These are phyloP conservation scores for Periconia sp. DNA, from an alignment of 2,329 filamentous ascomycete species.

Conservation along the genomic window DNA sequence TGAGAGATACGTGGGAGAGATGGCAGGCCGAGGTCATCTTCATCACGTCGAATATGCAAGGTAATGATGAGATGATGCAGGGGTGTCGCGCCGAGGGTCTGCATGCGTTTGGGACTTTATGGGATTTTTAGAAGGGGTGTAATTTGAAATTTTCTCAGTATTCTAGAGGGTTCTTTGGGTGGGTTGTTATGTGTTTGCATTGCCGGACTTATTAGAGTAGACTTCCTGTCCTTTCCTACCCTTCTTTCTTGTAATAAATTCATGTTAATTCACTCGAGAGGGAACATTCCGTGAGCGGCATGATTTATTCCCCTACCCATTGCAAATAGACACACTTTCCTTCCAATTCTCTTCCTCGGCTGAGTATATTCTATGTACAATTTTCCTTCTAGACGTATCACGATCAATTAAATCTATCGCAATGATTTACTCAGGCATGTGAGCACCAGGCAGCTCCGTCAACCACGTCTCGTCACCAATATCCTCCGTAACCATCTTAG, in stretches of 20 bases:
- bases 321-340: neutral
- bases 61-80: slow-evolving; percentile 43
- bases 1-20: slow-evolving; percentile 36
- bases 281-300: neutral
- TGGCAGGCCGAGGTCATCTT: slow-evolving; percentile 40
- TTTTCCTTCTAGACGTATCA: neutral
- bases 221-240: neutral
- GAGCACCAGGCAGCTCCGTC: neutral
- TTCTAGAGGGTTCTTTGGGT: neutral
- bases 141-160: neutral
- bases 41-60: slow-evolving; percentile 39
- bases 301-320: neutral
- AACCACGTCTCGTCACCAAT: slow-evolving; percentile 40
- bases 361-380: neutral
- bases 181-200: neutral
- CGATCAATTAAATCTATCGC: no score
- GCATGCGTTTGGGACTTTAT: slow-evolving; percentile 39
- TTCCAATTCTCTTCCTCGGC: no score
- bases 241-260: neutral
- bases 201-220: neutral
- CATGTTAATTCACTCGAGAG: no score
- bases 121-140: slow-evolving; percentile 29
- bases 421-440: neutral
- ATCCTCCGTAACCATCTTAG: slow-evolving; percentile 51
- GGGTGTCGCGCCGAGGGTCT: slow-evolving; percentile 32